These are phyloP conservation scores for Syncephalastrum sp. DNA, from an alignment of 371 early-diverging fungal genomes.

Conservation along the genomic window DNA sequence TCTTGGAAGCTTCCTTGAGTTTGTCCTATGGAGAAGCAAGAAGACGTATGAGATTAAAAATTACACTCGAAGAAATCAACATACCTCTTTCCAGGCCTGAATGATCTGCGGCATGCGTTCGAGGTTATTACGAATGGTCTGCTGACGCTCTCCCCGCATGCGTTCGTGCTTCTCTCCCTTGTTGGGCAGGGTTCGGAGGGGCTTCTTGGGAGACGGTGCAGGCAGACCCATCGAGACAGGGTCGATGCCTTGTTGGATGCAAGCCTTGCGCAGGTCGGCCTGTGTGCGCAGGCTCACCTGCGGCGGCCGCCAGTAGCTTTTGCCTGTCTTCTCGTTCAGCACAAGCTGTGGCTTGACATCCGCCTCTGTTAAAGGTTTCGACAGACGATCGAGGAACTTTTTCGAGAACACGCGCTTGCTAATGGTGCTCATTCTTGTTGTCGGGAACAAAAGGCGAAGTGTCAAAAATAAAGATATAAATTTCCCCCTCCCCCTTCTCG, in stretches of 20 bases:
- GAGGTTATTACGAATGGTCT: slow-evolving; percentile 40
- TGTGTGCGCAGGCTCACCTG: slow-evolving; percentile 56
- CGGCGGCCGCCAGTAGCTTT: slow-evolving; percentile 58
- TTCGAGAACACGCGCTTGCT: slow-evolving; percentile 34
- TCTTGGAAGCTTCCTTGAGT: slow-evolving; percentile 45
- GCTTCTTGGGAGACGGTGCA: slow-evolving; percentile 22
- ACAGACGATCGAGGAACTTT: slow-evolving; percentile 28
- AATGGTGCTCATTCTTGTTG: slow-evolving; percentile 22
- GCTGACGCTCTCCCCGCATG: slow-evolving; percentile 52
- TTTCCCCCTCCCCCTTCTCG: too few relatives aligned
- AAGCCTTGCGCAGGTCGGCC: slow-evolving; percentile 64
- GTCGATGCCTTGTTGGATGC: slow-evolving; percentile 51
- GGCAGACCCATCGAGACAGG: slow-evolving; percentile 55
- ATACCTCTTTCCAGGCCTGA: slow-evolving; percentile 52
- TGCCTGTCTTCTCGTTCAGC: slow-evolving; percentile 37
- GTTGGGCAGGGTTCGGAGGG: slow-evolving; percentile 54
- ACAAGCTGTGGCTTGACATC: slow-evolving; percentile 54
- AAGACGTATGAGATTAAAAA: background rate
- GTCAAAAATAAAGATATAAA: too few relatives aligned
- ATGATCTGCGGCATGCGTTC: slow-evolving; percentile 53
- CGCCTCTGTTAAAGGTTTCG: slow-evolving; percentile 36
- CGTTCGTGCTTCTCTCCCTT: slow-evolving; percentile 69
- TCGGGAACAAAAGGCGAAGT: background rate
- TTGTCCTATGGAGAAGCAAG: slow-evolving; percentile 34
- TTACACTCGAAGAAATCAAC: background rate